Percentiles rank a stretch among this genome's conserved stretches.
Conservation (phyloP, 2,329 filamentous ascomycete genomes). For the Claviceps sp. region DNA sequence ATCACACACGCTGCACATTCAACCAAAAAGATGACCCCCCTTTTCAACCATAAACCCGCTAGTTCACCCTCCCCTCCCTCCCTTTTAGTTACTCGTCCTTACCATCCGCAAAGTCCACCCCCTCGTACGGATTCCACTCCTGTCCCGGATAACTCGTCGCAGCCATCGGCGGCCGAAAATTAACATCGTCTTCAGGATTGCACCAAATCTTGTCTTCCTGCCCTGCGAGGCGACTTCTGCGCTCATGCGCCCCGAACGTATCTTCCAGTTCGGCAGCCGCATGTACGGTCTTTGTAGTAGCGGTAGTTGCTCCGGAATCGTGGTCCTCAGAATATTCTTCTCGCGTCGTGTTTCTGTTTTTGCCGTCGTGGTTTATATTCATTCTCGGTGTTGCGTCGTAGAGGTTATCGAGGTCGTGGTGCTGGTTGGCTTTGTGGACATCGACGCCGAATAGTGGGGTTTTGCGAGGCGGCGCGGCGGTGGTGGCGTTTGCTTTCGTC, state of each 20-base stretch:
- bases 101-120: conserved; percentile 18
- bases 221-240: conserved; percentile 27
- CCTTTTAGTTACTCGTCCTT: conserved; percentile 16
- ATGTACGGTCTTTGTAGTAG: background rate
- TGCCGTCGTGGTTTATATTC: background rate
- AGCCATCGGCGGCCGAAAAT: conserved; percentile 41
- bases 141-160: conserved; percentile 58
- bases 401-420: conserved; percentile 17
- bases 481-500: background rate
- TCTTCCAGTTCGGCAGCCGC: conserved; percentile 24
- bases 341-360: background rate
- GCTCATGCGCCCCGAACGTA: conserved; percentile 30
- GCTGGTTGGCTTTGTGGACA: background rate
- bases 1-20: too few species aligned
- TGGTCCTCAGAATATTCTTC: background rate
- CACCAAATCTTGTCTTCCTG: conserved; percentile 43
- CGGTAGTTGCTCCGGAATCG: background rate
- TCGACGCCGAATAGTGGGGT: background rate
- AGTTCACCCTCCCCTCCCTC: too few species aligned
- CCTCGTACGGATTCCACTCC: conserved; percentile 50
- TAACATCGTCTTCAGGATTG: conserved; percentile 21
- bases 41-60: too few species aligned
- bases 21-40: too few species aligned
- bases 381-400: conserved; percentile 21
- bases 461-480: background rate